Evolutionary conservation across 1,284 basidiomycete genomes (phyloP), one percentile per base, ranked within the genome.

Genomic region (Wallemia hederae): DNA sequence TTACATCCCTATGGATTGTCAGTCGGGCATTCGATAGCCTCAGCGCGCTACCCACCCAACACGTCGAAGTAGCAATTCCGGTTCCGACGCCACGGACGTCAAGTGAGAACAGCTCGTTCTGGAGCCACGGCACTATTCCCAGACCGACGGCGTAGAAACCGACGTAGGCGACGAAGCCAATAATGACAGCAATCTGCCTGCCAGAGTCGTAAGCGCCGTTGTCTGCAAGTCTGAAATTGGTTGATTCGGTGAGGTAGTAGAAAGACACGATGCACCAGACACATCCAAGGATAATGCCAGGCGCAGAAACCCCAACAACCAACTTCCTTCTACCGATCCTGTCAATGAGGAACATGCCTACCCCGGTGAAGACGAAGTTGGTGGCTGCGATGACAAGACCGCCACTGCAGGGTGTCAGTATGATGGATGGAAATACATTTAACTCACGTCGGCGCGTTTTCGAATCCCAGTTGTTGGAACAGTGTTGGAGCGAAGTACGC

Each of bases 81-180:
- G 66, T 24, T 22, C 70, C 71, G 14, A 71, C 58, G 61, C 69
- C 70, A 59, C 70, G 65, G 49, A 69, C 66, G 59, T 71, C 68
- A 27, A 70, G 66, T 1, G 67, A 66, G 65, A 70, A 70, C 57
- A 72, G 64, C 62, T 72, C 70, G 59, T 63, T 64, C 39, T 15
- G 11, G 60, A 67, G 68, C 70, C 70, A 72, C 15, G 71, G 69
- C 49, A 72, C 68, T 61, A 69, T 70, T 14, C 71, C 71, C 3
- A 69, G 67, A 39, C 70, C 70, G 9, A 66, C 66, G n/a, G 63
- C n/a, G 62, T 61, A 15, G 63, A 60, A 26, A 58, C 57, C 29
- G 65, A 62, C 2, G 60, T 63, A 61, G 64, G 63, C 27, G 63
- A 63, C 58, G 65, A 66, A n/a, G 62, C 63, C 69, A 25, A 70